A percentile compares a stretch with the other conserved stretches of the same genome.
phyloP scores from a whole-genome alignment of 1,139 yeast genomes.

The Geotrichum europaeum region DNA sequence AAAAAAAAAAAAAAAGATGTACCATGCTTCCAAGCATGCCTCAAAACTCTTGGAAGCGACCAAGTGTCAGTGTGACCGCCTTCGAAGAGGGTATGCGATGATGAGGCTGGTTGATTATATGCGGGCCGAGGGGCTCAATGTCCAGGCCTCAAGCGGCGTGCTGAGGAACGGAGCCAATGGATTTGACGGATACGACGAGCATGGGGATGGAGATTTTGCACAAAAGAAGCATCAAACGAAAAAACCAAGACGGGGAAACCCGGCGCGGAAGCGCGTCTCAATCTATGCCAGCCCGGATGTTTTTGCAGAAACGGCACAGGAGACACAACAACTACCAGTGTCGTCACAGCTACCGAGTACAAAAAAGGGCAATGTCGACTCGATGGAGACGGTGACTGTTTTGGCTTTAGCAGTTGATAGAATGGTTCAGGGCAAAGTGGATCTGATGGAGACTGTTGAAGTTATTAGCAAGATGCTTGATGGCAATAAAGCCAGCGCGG shows the following conservation, averaged over 20 bases:
- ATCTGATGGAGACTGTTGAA: background rate
- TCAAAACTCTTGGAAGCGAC: background rate
- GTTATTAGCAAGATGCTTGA: background rate
- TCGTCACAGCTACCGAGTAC: background rate
- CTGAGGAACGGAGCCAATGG: background rate
- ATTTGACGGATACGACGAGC: slow-evolving; percentile 1
- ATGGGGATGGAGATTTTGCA: background rate
- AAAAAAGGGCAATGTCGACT: background rate
- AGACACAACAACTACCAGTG: background rate
- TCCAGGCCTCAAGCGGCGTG: slow-evolving; percentile 2
- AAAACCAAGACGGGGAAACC: background rate
- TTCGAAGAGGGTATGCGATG: background rate
- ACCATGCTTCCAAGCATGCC: background rate
- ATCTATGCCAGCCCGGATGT: background rate
- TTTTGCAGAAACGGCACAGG: background rate
- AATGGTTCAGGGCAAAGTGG: background rate
- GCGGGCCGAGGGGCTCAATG: background rate
- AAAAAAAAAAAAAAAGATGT: background rate
- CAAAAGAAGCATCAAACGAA: background rate
- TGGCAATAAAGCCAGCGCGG: background rate
- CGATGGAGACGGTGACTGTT: slow-evolving; percentile 8
- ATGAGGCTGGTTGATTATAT: slow-evolving; percentile 1
- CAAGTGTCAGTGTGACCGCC: background rate
- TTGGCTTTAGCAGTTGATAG: slow-evolving; percentile 1
- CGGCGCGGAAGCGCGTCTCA: background rate